Evolutionary conservation across 148 eudicot species (phyloP).

Genomic region (Cornus florida): DNA sequence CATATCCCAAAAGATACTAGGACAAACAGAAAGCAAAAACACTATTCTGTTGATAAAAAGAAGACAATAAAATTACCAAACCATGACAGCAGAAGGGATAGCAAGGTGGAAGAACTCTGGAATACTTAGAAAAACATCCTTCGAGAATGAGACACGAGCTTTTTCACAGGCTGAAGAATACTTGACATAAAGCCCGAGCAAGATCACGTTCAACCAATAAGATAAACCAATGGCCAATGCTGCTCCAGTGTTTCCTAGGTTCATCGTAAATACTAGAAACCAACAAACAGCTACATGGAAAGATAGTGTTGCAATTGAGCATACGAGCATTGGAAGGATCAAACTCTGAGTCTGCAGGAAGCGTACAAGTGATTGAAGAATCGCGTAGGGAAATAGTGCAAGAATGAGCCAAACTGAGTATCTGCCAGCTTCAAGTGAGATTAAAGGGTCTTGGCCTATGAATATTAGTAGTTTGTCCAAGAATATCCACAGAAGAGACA

Average conservation of each 20-base stretch:
- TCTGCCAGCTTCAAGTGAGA: conserved; percentile 39
- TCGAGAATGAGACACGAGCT: conserved; percentile 29
- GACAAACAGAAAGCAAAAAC: neutral
- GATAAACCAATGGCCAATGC: conserved; percentile 43
- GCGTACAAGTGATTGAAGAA: conserved; percentile 32
- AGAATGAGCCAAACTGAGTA: conserved; percentile 39
- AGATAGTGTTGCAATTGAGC: conserved; percentile 21
- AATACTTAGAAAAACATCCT: conserved; percentile 23
- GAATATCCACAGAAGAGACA: conserved; percentile 42
- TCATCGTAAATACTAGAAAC: conserved; percentile 30
- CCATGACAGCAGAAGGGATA: conserved; percentile 52
- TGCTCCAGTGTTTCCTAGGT: conserved; percentile 36
- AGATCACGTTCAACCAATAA: conserved; percentile 29
- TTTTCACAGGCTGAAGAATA: conserved; percentile 39
- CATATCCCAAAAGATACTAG: neutral
- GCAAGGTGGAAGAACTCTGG: conserved; percentile 36
- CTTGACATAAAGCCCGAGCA: conserved; percentile 36
- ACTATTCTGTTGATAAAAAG: neutral
- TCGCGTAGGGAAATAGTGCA: conserved; percentile 29
- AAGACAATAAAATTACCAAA: conserved; percentile 26
- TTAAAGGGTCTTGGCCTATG: conserved; percentile 48
- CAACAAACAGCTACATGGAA: conserved; percentile 44
- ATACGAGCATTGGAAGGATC: conserved; percentile 39
- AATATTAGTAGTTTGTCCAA: conserved; percentile 32
- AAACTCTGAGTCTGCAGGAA: conserved; percentile 45